Evolutionary conservation across 2,329 filamentous ascomycete genomes (phyloP).

Genomic region (Nemania diffusa): DNA sequence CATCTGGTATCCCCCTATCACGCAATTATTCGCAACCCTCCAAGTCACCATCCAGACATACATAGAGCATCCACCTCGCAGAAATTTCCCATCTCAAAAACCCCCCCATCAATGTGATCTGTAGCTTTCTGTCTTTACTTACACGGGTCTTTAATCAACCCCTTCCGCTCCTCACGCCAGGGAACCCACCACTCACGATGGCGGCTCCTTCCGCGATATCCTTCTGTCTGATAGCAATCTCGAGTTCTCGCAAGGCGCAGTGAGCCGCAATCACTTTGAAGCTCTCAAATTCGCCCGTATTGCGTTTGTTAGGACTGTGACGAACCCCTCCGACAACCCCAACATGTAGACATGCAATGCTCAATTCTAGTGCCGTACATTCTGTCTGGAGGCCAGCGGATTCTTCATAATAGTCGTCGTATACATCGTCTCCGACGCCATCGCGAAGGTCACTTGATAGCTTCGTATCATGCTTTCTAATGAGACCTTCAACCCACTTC

Average conservation of each 20-base stretch:
- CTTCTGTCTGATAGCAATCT: constrained; percentile 38
- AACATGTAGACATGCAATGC: constrained; percentile 47
- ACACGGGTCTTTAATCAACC: constrained; percentile 3
- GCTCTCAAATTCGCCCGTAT: constrained; percentile 41
- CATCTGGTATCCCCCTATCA: background rate
- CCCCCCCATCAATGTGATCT: no score
- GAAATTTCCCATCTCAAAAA: background rate
- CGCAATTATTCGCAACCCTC: background rate
- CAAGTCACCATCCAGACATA: background rate
- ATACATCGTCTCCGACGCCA: constrained; percentile 16
- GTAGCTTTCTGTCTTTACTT: background rate
- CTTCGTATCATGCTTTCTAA: constrained; percentile 45
- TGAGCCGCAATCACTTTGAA: constrained; percentile 49
- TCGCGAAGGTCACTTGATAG: constrained; percentile 24
- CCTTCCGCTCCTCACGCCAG: constrained; percentile 33
- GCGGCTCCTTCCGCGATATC: constrained; percentile 32
- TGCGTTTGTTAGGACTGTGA: constrained; percentile 23
- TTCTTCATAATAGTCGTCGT: constrained; percentile 11
- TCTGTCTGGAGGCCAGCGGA: background rate
- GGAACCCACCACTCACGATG: constrained; percentile 36
- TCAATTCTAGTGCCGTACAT: constrained; percentile 43
- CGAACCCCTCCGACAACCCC: constrained; percentile 22
- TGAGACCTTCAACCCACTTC: constrained; percentile 53
- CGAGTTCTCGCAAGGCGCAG: constrained; percentile 46
- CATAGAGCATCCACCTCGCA: background rate